Base-by-base conservation (phyloP, 176 grass and related monocot species). In the Oryza brachyantha region DNA sequence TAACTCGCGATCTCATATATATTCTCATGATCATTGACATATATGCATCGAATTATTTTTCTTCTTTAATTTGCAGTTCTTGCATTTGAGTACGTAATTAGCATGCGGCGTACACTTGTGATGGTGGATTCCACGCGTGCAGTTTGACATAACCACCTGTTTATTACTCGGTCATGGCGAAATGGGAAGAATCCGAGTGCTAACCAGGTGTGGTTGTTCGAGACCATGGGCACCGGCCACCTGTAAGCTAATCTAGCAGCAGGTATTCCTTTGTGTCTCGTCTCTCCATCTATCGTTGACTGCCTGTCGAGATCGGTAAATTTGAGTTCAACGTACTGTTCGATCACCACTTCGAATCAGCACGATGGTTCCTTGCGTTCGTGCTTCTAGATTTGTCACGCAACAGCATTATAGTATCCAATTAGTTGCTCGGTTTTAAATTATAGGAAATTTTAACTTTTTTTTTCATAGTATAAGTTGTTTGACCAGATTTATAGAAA, bases 71-170 rank as follows among this genome's bases (percentile, higher is more conserved):
- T n/a, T n/a, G n/a, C n/a, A n/a, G n/a, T n/a, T n/a, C n/a, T n/a
- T n/a, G n/a, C n/a, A n/a, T n/a, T 16, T 7, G 5, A 50, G 4
- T 50, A 19, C 45, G 45, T 19, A 58, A 37, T 77, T 19, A n/a
- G 21, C 1, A 14, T 27, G 28, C 5, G 1, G 17, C 2, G 58
- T 39, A 70, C 73, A 77, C 29, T 2, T 84, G 73, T 62, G 10
- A 84, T 54, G 74, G 83, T 84, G 74, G 83, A 84, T 70, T 77
- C 28, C 73, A 84, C 38, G 73, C 64, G 48, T 80, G 10, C 4
- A 26, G 65, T 31, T 46, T 19, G 5, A 65, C 39, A 65, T 29
- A 65, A 13, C 29, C 61, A 77, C 40, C 28, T 77, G 75, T 64
- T 64, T 48, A 29, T 50, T 66, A 27, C 24, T 36, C 10, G 42